Conservation (phyloP, 225 moss, liverwort and hornwort species). For the Asterella californica region DNA sequence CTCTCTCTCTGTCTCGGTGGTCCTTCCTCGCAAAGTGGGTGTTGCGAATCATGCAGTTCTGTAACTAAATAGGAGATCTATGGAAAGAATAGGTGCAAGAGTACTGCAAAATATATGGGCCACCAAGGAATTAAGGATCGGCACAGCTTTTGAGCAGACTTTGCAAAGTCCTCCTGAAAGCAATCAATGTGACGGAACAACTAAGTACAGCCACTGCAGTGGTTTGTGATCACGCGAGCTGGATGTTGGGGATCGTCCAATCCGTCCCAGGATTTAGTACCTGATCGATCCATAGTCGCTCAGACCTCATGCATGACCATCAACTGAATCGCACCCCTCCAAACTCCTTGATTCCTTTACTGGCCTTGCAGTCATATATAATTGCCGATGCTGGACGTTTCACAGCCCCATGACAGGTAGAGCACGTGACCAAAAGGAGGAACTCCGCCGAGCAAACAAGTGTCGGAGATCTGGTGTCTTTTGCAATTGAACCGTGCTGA, state of each 20-base stretch:
- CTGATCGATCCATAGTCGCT: background rate
- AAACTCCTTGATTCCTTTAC: background rate
- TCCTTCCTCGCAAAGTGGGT: no score
- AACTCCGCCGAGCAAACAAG: background rate
- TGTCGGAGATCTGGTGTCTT: background rate
- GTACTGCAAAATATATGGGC: background rate
- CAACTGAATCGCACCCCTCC: background rate
- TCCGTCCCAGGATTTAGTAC: background rate
- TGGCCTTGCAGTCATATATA: background rate
- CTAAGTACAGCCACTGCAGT: background rate
- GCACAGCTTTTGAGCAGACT: background rate
- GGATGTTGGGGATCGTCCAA: background rate
- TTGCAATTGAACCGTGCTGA: no score
- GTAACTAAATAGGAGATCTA: background rate
- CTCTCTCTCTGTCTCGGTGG: background rate
- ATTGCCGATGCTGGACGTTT: background rate
- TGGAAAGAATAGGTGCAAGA: background rate
- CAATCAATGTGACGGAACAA: background rate
- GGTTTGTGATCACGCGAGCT: no score
- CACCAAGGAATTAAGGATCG: background rate
- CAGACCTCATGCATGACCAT: background rate
- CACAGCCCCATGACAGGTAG: background rate
- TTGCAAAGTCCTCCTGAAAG: background rate
- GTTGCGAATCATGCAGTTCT: background rate
- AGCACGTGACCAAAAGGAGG: background rate